Base-by-base conservation (phyloP, 495 filamentous ascomycete species). In the Articulospora tetracladia region DNA sequence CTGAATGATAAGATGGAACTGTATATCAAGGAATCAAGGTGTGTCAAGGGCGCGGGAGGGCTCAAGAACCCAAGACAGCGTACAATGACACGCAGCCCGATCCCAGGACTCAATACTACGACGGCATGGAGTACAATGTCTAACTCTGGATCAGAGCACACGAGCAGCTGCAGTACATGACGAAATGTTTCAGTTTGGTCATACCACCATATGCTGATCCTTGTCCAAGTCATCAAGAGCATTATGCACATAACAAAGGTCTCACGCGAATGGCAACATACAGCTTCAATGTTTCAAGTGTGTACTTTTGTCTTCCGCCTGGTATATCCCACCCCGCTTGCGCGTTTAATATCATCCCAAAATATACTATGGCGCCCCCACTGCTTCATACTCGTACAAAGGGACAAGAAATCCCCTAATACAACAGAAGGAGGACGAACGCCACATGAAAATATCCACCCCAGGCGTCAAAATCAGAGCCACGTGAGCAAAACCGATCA, bases 361-460 rank as follows among this genome's bases (percentile, higher is more conserved):
- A 44, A 17, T 44, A 44, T 44, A 44, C 4, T 44, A 44, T 17
- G 39, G 15, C n/a, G 3, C 15, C 39, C n/a, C 39, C 17, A 8
- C 8, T 17, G 8, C 15, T 3, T 17, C 30, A 3, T 3, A 17
- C 39, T n/a, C 39, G 39, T n/a, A 44, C n/a, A 19, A 44, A 44
- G 17, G 39, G 30, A 6, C 30, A 3, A 44, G 10, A 11, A n/a
- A 44, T 44, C 15, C 39, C 39, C n/a, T 19, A 7, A 17, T 15
- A 19, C 39, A 12, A 19, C 3, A 8, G n/a, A 44, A 44, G 39
- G 39, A 3, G n/a, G 24, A 13, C 0, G n/a, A 4, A 24, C 2
- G 13, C 39, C 48, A 41, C 57, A 59, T 59, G 48, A 28, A 59
- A 46, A 53, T 59, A 59, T 59, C 57, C 57, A 59, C 57, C 53